These are phyloP conservation scores for Tolypocladium tundrense DNA, from an alignment of 2,329 filamentous ascomycete genomes.

Conservation along the genomic window DNA sequence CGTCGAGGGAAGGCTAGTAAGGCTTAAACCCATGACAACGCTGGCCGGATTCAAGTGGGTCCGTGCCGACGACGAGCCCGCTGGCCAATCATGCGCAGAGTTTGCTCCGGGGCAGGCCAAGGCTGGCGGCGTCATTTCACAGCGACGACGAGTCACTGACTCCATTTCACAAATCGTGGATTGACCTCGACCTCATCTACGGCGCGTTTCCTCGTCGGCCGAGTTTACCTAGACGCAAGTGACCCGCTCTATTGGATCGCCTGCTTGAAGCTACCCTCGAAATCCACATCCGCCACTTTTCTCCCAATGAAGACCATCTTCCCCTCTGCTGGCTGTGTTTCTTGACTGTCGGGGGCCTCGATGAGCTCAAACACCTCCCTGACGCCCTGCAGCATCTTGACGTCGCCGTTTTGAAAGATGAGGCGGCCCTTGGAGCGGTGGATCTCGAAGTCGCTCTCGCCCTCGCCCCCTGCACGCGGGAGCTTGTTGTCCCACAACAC, in stretches of 20 bases:
- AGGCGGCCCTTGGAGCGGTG: constrained; percentile 82
- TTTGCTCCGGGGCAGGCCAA: background rate
- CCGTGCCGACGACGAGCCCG: constrained; percentile 19
- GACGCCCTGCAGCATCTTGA: constrained; percentile 82
- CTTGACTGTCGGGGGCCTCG: constrained; percentile 38
- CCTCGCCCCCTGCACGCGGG: constrained; percentile 30
- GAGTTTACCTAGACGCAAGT: too few relatives aligned
- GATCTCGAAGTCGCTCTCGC: constrained; percentile 54
- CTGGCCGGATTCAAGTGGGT: constrained; percentile 29
- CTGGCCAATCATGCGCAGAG: constrained; percentile 16
- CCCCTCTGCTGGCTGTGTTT: constrained; percentile 24
- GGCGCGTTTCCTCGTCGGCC: background rate
- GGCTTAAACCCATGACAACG: constrained; percentile 12
- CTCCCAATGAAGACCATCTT: constrained; percentile 58
- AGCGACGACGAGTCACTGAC: background rate
- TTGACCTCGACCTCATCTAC: background rate
- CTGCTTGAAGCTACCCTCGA: constrained; percentile 33
- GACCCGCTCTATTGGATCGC: constrained; percentile 10
- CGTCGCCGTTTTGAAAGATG: constrained; percentile 49
- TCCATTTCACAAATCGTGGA: background rate
- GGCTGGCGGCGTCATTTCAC: background rate
- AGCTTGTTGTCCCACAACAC: constrained; percentile 73
- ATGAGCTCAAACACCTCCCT: constrained; percentile 88
- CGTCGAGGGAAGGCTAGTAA: constrained; percentile 15
- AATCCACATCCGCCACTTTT: constrained; percentile 38